Evolutionary conservation across 257 asterid genomes (phyloP).

Genomic region (Solanum lycopersicoides): DNA sequence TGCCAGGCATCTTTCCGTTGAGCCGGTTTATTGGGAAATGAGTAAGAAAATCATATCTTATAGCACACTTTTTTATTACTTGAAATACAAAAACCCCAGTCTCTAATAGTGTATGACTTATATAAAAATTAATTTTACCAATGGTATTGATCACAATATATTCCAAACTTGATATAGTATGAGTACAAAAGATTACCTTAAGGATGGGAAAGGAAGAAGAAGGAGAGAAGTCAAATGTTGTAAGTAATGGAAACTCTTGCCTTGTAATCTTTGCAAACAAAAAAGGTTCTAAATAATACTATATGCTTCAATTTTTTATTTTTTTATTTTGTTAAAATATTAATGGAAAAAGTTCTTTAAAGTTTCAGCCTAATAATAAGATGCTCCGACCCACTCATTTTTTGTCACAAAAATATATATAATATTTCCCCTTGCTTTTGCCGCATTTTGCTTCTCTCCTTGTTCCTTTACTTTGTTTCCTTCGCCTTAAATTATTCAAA

Average conservation of each 20-base stretch:
- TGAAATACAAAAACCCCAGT: too few species aligned
- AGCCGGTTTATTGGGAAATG: too few species aligned
- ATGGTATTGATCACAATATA: not conserved
- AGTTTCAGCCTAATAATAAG: slow-evolving; percentile 13
- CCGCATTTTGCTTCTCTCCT: slow-evolving; percentile 19
- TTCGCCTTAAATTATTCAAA: not conserved
- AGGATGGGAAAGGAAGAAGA: not conserved
- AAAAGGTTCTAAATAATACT: not conserved
- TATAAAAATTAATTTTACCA: not conserved
- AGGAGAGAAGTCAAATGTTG: not conserved
- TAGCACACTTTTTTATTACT: not conserved
- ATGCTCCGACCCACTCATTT: slow-evolving; percentile 50
- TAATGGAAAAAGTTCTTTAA: not conserved
- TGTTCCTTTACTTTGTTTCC: not conserved
- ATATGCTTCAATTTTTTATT: not conserved
- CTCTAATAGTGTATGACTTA: not conserved
- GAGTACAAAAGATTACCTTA: not conserved
- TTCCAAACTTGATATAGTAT: not conserved
- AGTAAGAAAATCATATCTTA: not conserved
- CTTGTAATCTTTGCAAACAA: slow-evolving; percentile 17
- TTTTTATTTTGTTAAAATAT: not conserved
- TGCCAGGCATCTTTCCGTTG: not conserved
- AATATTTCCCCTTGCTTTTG: slow-evolving; percentile 29
- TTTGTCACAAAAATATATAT: not conserved
- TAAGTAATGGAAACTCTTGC: slow-evolving; percentile 2